A percentile compares a stretch with the other conserved stretches of the same genome.
phyloP scores from a whole-genome alignment of 2,329 filamentous ascomycete genomes.

The Pleoardoris graminearum region DNA sequence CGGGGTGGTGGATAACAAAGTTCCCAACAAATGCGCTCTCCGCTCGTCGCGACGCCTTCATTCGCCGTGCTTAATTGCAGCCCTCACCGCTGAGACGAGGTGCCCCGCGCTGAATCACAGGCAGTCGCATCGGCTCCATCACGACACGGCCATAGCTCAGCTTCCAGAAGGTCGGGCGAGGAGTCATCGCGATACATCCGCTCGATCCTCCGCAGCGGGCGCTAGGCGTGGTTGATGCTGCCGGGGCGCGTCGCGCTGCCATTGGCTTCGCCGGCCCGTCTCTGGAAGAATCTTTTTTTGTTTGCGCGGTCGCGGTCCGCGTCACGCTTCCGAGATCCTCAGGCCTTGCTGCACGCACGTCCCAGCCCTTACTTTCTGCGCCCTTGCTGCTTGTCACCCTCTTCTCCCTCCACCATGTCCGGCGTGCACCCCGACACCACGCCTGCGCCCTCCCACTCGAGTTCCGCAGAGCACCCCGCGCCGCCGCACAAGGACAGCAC shows the following conservation, averaged over 20 bases:
- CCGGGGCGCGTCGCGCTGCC: neutral
- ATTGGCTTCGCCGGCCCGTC: conserved; percentile 17
- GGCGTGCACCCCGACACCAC: conserved; percentile 8
- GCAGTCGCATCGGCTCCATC: neutral
- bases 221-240: neutral
- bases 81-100: neutral
- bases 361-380: conserved; percentile 9
- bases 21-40: conserved; percentile 4
- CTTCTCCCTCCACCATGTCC: conserved; percentile 38
- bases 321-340: conserved; percentile 18
- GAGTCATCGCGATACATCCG: neutral
- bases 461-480: conserved; percentile 21
- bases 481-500: conserved; percentile 27
- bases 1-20: no score
- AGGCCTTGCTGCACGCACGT: conserved; percentile 18
- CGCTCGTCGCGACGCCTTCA: neutral
- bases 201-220: neutral
- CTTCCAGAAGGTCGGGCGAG: neutral
- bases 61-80: neutral
- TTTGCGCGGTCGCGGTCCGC: conserved; percentile 19
- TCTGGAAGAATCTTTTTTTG: conserved; percentile 26
- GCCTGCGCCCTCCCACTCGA: conserved; percentile 22
- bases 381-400: conserved; percentile 18
- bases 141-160: neutral
- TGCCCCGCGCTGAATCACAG: neutral